Conservation (phyloP, 306 rosid genomes). For the Glycine soja region DNA sequence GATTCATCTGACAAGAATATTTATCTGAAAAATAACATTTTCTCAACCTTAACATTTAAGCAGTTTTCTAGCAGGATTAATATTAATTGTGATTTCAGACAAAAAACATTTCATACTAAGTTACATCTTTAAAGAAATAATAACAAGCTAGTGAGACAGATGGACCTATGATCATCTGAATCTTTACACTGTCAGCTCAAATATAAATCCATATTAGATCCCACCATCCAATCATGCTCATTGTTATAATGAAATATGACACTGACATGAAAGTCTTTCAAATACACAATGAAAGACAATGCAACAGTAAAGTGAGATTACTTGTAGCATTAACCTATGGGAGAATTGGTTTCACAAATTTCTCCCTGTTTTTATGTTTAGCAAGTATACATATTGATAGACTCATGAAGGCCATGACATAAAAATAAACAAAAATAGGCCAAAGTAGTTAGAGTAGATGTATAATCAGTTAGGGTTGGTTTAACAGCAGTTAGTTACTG, state of each 20-base stretch:
- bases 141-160: constrained; percentile 21
- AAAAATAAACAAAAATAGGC: not conserved
- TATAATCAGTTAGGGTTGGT: not conserved
- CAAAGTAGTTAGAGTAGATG: not conserved
- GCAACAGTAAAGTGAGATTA: not conserved
- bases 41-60: not conserved
- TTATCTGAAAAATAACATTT: constrained; percentile 33
- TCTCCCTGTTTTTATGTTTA: constrained; percentile 33
- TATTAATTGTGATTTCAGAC: too few species aligned
- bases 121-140: constrained; percentile 4
- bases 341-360: constrained; percentile 7
- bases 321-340: not conserved
- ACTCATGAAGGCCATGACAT: not conserved
- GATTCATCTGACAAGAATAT: constrained; percentile 8
- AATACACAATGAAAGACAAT: not conserved
- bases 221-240: constrained; percentile 13
- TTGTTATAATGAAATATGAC: constrained; percentile 2
- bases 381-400: not conserved
- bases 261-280: constrained; percentile 12
- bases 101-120: too few species aligned
- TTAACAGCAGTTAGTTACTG: not conserved
- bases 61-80: not conserved
- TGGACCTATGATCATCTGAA: constrained; percentile 16
- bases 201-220: not conserved
- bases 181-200: too few species aligned